Evolutionary conservation across 31 red algal species (phyloP), one percentile per base, ranked within the genome.

Genomic region (Odonthalia washingtoniensis): DNA sequence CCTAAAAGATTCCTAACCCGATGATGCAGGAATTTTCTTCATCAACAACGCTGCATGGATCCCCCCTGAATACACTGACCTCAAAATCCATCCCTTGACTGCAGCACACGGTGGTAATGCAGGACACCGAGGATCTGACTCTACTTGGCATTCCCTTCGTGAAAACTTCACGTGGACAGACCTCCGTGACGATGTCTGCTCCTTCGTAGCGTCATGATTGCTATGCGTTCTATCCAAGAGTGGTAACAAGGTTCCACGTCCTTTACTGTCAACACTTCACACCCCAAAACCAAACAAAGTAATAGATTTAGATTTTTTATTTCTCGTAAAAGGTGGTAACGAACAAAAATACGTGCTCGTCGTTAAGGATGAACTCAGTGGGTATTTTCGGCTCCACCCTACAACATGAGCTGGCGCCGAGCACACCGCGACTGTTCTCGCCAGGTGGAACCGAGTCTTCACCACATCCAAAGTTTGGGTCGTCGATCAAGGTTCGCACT

Each of bases 401-500:
- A 76, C 17, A 2, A 75, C 31, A 21, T 75, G 42, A 5, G 61
- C 80, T 33, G 33, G 69, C 40, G 28, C 82, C 0, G 40, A 73
- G 74, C 1, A 57, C 1, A 34, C 74, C 33, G 49, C 75, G 57
- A 32, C 45, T 1, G 74, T 72, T 0, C 86, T 89, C 24, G 0
- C 61, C 35, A 32, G 84, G 21, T 78, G 72, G 12, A 88, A 3
- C 4, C 84, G 84, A 0, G 37, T 67, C n/a, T 89, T 89, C 42
- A 89, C 86, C 17, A 40, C 86, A 28, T 21, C 69, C 0, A 32
- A 28, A 27, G 46, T 30, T 9, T 80, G 30, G 75, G 86, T 89
- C 0, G 68, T 36, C 34, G 86, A 80, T 0, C 75, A 80, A 66
- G 84, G 86, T 49, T 80, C 84, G 72, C 84, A 87, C 45, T 87